Base-by-base conservation (phyloP, 2,329 filamentous ascomycete genomes). In the Aspergillus luchuensis region DNA sequence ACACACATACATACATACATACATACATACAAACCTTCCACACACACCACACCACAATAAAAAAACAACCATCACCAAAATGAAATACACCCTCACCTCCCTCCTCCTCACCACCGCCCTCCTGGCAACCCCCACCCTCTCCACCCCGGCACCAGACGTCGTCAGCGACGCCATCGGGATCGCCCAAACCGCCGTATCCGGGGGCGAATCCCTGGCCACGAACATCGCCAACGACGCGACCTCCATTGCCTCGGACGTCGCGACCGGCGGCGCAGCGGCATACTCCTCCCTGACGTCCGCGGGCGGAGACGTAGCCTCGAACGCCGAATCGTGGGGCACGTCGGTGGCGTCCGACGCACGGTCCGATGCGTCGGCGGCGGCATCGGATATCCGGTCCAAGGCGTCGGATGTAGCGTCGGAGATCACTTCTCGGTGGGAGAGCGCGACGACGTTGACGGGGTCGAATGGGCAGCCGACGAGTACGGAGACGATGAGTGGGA, bases 321-420 rank as follows among this genome's bases (percentile, higher is more conserved):
- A 56, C 36, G 60, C 60, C 39, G 56, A 58, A 19, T 62, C 57
- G 45, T 58, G 53, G 28, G 66, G 52, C 8, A 59, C 60, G 10
- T 61, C 54, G 45, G 55, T 49, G 21, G 68, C 57, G 17, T 61
- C 60, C 15, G 60, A 56, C 17, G 51, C 59, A 36, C 41, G 10
- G 2, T 60, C 64, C 0, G 61, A 52, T 8, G 58, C 30, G 38
- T 56, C 63, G 15, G 60, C 55, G 19, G 33, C 48, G 1, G 45
- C 28, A n/a, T 68, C 66, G 4, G 61, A 65, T 3, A 49, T 60
- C 23, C 51, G 58, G 8, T 68, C 62, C 56, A 41, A 15, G 52
- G 52, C 52, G 15, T 56, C 53, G 5, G 61, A 58, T 5, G 47
- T 52, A 4, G n/a, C 19, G 10, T 39, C 30, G 5, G 41, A 36